Conservation (phyloP, 305 asterid species). For the Solanum aculeatissimum region DNA sequence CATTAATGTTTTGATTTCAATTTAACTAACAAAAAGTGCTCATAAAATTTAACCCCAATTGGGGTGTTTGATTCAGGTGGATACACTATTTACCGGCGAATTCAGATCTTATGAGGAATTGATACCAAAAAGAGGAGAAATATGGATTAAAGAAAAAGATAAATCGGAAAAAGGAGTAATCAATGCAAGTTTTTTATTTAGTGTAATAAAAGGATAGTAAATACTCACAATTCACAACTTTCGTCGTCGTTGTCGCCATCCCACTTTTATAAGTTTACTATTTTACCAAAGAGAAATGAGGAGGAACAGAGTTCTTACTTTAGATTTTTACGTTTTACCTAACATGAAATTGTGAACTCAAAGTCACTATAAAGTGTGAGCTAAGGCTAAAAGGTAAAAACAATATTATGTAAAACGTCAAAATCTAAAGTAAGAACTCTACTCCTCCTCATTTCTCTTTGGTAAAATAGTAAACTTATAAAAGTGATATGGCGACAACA, state of each 20-base stretch:
- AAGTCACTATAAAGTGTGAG: too few species aligned
- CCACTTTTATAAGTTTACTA: not conserved
- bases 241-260: not conserved
- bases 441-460: not conserved
- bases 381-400: too few species aligned
- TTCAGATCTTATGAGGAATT: not conserved
- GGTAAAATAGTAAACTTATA: not conserved
- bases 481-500: not conserved
- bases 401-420: not conserved
- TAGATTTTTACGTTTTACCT: not conserved
- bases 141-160: not conserved
- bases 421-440: not conserved
- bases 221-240: not conserved
- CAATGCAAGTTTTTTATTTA: not conserved
- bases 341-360: too few species aligned
- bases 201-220: not conserved
- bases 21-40: not conserved
- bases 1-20: not conserved
- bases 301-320: not conserved
- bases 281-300: not conserved
- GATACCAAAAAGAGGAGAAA: not conserved
- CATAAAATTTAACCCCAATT: not conserved
- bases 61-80: not conserved
- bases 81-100: not conserved
- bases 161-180: not conserved